A percentile compares a stretch with the other conserved stretches of the same genome.
Conservation (phyloP, 2,329 filamentous ascomycete genomes). For the Coniella vitis region DNA sequence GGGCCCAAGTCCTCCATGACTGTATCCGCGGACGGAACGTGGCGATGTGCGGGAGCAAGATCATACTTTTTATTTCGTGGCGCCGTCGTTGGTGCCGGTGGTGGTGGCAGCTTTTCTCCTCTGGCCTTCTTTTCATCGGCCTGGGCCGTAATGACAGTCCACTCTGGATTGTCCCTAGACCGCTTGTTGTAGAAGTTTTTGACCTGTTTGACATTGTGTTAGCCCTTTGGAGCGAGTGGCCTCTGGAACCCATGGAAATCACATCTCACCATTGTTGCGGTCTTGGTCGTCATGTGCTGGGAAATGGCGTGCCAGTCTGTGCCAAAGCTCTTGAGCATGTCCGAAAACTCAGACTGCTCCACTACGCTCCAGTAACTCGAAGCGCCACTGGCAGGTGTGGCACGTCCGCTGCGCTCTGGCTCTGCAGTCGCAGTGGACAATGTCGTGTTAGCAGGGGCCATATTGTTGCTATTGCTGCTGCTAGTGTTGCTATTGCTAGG, state of each 20-base stretch:
- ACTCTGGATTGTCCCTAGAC: constrained; percentile 51
- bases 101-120: constrained; percentile 53
- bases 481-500: not conserved
- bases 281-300: constrained; percentile 75
- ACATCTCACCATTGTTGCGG: constrained; percentile 73
- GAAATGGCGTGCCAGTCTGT: constrained; percentile 74
- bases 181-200: constrained; percentile 59
- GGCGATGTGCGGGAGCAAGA: constrained; percentile 34
- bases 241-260: no score
- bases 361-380: constrained; percentile 87
- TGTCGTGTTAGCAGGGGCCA: no score
- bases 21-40: constrained; percentile 34
- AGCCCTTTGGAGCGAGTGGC: not conserved
- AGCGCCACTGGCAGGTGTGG: constrained; percentile 48
- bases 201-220: constrained; percentile 40
- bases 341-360: constrained; percentile 70
- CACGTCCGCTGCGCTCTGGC: constrained; percentile 34
- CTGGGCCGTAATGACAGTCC: constrained; percentile 52
- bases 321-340: constrained; percentile 65
- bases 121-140: constrained; percentile 49
- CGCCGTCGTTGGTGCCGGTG: constrained; percentile 48
- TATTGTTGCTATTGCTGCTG: no score
- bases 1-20: constrained; percentile 35
- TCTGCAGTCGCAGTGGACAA: not conserved
- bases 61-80: constrained; percentile 48